Percentiles rank a stretch among this genome's conserved stretches.
Conservation (phyloP, 129 eudicot genomes). For the Centaurea solstitialis region DNA sequence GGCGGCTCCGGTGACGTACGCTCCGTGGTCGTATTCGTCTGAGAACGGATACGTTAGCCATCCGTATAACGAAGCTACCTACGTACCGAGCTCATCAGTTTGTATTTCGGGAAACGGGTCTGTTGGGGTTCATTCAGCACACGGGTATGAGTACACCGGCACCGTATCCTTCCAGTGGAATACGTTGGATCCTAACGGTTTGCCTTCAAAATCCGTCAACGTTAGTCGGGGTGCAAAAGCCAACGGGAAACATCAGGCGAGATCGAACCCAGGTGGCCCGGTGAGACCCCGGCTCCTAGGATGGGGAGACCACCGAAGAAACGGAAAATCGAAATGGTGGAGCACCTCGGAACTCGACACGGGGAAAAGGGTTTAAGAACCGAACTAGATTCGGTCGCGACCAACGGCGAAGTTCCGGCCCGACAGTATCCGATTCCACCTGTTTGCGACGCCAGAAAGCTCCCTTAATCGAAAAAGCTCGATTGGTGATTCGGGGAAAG, state of each 20-base stretch:
- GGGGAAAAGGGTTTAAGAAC: slow-evolving; percentile 40
- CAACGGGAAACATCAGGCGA: slow-evolving; percentile 48
- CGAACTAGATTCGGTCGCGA: slow-evolving; percentile 34
- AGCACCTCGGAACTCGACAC: slow-evolving; percentile 22
- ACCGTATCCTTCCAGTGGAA: slow-evolving; percentile 72
- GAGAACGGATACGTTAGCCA: slow-evolving; percentile 74
- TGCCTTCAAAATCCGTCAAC: slow-evolving; percentile 39
- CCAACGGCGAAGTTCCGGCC: slow-evolving; percentile 14
- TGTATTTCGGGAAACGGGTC: slow-evolving; percentile 58
- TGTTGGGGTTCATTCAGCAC: slow-evolving; percentile 58
- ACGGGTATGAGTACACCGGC: slow-evolving; percentile 63
- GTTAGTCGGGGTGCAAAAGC: slow-evolving; percentile 34
- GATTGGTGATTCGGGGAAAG: slow-evolving; percentile 59
- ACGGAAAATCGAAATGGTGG: slow-evolving; percentile 49
- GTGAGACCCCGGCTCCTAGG: slow-evolving; percentile 37
- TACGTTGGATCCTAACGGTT: slow-evolving; percentile 58
- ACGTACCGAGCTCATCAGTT: slow-evolving; percentile 51
- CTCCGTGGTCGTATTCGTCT: slow-evolving; percentile 60
- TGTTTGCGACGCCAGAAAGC: slow-evolving; percentile 63
- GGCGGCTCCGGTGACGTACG: slow-evolving; percentile 64
- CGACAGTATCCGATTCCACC: slow-evolving; percentile 51
- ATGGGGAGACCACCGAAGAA: slow-evolving; percentile 80
- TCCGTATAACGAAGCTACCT: slow-evolving; percentile 48
- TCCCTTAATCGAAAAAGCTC: slow-evolving; percentile 72
- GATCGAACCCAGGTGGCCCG: slow-evolving; percentile 27